Evolutionary conservation across 306 rosid genomes (phyloP).

Genomic region (Citrullus amarus): DNA sequence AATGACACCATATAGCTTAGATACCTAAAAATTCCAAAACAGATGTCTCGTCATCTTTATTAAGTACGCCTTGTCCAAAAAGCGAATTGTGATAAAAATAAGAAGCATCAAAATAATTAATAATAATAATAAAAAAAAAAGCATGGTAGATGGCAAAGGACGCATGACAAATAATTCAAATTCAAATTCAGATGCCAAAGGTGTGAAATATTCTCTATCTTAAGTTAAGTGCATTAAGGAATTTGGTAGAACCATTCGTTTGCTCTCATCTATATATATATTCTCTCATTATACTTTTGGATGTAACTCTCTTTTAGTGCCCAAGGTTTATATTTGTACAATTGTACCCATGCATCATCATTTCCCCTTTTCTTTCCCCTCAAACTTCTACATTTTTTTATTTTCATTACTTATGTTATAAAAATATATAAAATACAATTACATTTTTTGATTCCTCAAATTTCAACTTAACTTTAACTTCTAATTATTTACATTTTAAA

Average conservation of each 20-base stretch:
- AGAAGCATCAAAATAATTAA: not conserved
- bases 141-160: not conserved
- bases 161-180: not conserved
- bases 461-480: too few species aligned
- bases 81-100: not conserved
- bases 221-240: constrained; percentile 6
- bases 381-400: too few species aligned
- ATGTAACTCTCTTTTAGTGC: not conserved
- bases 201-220: not conserved
- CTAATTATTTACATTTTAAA: too few species aligned
- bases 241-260: not conserved
- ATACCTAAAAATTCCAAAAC: too few species aligned
- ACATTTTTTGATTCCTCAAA: too few species aligned
- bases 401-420: too few species aligned
- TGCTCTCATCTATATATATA: not conserved
- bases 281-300: not conserved
- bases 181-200: constrained; percentile 1
- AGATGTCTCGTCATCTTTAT: too few species aligned
- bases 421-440: too few species aligned
- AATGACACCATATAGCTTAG: too few species aligned
- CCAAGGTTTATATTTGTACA: not conserved
- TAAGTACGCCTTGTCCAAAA: too few species aligned
- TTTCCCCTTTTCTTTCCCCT: not conserved
- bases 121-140: not conserved
- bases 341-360: not conserved